Conservation (phyloP, 345 rosid species). For the Streptanthus diversifolius region DNA sequence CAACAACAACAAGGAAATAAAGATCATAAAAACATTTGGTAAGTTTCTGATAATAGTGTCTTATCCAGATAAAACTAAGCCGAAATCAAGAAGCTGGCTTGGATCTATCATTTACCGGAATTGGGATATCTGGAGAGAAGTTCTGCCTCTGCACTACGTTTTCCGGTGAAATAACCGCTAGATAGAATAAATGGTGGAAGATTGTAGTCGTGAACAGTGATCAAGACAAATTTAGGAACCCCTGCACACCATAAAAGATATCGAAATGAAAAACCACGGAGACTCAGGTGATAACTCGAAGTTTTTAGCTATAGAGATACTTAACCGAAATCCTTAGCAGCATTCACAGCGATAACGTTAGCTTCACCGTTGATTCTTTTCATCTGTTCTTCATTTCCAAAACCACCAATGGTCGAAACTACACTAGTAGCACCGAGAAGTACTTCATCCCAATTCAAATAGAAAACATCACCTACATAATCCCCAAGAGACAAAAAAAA, state of each 20-base stretch:
- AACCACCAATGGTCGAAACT: slow-evolving; percentile 89
- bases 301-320: background rate
- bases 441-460: slow-evolving; percentile 91
- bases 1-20: background rate
- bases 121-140: slow-evolving; percentile 80
- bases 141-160: slow-evolving; percentile 84
- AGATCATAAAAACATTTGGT: background rate
- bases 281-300: background rate
- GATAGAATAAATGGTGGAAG: slow-evolving; percentile 79
- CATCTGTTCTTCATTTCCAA: slow-evolving; percentile 93
- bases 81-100: background rate
- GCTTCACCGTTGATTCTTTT: slow-evolving; percentile 87
- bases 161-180: slow-evolving; percentile 81
- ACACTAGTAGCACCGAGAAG: slow-evolving; percentile 84
- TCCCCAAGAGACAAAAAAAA: background rate
- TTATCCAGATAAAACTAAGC: background rate
- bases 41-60: background rate
- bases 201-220: slow-evolving; percentile 89
- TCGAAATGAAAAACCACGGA: background rate
- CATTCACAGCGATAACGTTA: slow-evolving; percentile 69
- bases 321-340: slow-evolving; percentile 75
- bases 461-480: slow-evolving; percentile 81
- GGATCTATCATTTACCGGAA: slow-evolving; percentile 50
- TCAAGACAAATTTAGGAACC: slow-evolving; percentile 74
- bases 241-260: slow-evolving; percentile 37